phyloP scores from a whole-genome alignment of 306 rosid genomes.

The Mimosa pudica region DNA sequence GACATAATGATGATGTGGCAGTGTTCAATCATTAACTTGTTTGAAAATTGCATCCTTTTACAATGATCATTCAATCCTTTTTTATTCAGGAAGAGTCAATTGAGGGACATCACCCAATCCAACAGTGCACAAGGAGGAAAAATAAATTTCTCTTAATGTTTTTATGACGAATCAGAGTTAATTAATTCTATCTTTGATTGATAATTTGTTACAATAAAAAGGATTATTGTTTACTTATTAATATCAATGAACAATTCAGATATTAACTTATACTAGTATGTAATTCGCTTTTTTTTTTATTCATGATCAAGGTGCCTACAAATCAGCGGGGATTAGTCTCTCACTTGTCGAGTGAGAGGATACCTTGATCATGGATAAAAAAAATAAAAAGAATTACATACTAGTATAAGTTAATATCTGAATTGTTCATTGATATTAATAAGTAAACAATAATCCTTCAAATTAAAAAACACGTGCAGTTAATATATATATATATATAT shows the following conservation, averaged over 20 bases:
- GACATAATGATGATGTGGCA: not conserved
- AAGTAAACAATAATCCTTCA: not conserved
- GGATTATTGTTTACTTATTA: not conserved
- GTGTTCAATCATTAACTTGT: slow-evolving; percentile 2
- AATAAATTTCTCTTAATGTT: not conserved
- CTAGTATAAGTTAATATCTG: not conserved
- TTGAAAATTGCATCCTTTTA: not conserved
- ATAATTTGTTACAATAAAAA: not conserved
- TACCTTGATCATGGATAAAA: too few relatives aligned
- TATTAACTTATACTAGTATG: not conserved
- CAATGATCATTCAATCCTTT: not conserved
- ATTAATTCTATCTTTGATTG: not conserved
- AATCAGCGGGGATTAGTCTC: too few relatives aligned
- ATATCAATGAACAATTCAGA: not conserved
- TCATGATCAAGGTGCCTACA: too few relatives aligned
- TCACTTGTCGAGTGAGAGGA: too few relatives aligned
- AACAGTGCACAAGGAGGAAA: not conserved
- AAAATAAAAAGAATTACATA: not conserved
- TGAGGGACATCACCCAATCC: not conserved
- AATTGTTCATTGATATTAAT: not conserved
- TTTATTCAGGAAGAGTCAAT: not conserved
- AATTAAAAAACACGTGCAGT: not conserved
- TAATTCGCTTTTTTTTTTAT: too few relatives aligned
- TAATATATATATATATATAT: too few relatives aligned
- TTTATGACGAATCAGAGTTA: not conserved